phyloP scores from a whole-genome alignment of 2,329 filamentous ascomycete genomes.

The Fusarium acutatum region DNA sequence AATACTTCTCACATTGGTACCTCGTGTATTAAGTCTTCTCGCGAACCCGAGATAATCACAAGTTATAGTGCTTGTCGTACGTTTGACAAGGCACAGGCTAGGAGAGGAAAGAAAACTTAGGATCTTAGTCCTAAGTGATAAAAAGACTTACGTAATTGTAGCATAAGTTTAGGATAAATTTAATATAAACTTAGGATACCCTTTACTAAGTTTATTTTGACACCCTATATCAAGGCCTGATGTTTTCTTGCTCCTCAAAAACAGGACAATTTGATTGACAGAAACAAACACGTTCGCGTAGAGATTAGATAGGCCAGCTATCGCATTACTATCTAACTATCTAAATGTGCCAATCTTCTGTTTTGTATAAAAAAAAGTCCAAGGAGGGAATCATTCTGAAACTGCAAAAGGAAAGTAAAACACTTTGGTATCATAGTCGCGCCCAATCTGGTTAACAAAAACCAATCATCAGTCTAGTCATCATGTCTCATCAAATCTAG shows the following conservation, averaged over 20 bases:
- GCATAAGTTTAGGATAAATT: not conserved
- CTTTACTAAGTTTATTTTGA: not conserved
- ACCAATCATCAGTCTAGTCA: conserved; percentile 22
- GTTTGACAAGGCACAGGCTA: not conserved
- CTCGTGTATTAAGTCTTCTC: not conserved
- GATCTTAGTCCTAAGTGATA: not conserved
- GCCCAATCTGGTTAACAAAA: conserved; percentile 3
- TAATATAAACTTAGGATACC: not conserved
- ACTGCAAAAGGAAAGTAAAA: conserved; percentile 12
- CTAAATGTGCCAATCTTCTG: conserved; percentile 4
- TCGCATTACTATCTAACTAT: conserved; percentile 28
- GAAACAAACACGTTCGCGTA: not conserved
- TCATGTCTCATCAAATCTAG: conserved; percentile 20
- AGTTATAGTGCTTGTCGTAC: too few species aligned
- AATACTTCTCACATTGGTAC: not conserved
- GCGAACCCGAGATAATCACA: not conserved
- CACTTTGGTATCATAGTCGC: conserved; percentile 35
- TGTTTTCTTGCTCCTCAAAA: not conserved
- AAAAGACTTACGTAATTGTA: not conserved
- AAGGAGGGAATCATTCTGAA: conserved; percentile 3
- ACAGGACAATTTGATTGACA: not conserved
- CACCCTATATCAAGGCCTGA: not conserved
- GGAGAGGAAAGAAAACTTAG: not conserved
- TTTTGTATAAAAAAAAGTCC: not conserved
- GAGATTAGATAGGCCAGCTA: conserved; percentile 28